These are phyloP conservation scores for Ogataea salicorniae DNA, from an alignment of 805 yeast genomes.

Conservation along the genomic window DNA sequence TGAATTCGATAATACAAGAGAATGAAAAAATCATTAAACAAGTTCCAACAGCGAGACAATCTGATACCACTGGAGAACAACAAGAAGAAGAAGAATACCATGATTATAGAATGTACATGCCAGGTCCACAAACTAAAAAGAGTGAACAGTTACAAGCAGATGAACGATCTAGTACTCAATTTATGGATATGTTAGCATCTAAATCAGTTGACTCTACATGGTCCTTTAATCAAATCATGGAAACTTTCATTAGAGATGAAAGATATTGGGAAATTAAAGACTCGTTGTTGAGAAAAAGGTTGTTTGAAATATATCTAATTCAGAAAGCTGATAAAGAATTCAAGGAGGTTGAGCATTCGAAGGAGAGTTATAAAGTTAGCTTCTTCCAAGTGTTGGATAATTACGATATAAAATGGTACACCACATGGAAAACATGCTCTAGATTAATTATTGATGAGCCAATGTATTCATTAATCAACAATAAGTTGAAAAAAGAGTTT, in stretches of 20 bases:
- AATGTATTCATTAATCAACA: constrained; percentile 56
- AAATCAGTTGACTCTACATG: constrained; percentile 64
- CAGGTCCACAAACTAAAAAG: background rate
- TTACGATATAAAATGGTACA: constrained; percentile 43
- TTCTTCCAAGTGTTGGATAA: constrained; percentile 43
- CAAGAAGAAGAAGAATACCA: background rate
- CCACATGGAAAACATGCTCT: constrained; percentile 61
- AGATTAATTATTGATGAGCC: constrained; percentile 58
- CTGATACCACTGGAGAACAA: background rate
- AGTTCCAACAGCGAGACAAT: background rate
- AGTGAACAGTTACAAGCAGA: constrained; percentile 13
- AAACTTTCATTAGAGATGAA: constrained; percentile 49
- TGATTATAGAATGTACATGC: background rate
- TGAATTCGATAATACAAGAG: constrained; percentile 4
- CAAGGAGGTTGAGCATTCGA: constrained; percentile 45
- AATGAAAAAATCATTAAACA: constrained; percentile 1
- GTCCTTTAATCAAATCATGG: constrained; percentile 67
- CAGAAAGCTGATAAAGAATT: constrained; percentile 47
- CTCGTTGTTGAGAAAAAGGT: constrained; percentile 50
- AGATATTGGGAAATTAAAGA: constrained; percentile 66
- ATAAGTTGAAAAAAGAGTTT: constrained; percentile 48
- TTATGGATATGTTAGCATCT: constrained; percentile 47
- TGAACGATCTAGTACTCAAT: constrained; percentile 30
- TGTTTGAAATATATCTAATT: constrained; percentile 62
- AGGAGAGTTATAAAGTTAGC: constrained; percentile 52